These are phyloP conservation scores for Kluyveromyces siamensis DNA, from an alignment of 805 yeast species.

Conservation along the genomic window DNA sequence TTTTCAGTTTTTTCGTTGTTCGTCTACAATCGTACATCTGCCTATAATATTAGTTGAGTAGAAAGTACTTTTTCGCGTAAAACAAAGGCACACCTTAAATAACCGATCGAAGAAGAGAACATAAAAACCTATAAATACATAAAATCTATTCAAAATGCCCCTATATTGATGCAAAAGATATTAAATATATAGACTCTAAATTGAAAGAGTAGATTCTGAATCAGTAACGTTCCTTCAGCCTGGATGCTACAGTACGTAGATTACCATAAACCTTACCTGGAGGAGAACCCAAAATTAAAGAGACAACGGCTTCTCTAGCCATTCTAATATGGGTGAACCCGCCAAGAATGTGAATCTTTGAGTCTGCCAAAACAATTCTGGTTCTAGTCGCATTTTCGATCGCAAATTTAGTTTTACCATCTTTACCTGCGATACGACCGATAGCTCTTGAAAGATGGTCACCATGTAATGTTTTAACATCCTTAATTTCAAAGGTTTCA, in stretches of 20 bases:
- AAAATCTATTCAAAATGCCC: not conserved
- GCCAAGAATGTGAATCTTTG: conserved; percentile 92
- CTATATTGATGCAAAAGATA: not conserved
- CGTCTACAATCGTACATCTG: not conserved
- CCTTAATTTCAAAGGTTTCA: conserved; percentile 94
- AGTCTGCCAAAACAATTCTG: conserved; percentile 93
- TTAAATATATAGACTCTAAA: not conserved
- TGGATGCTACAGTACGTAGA: conserved; percentile 90
- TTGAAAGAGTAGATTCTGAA: not conserved
- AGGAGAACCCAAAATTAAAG: conserved; percentile 92
- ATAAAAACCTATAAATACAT: not conserved
- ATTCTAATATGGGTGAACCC: conserved; percentile 95
- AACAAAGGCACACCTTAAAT: too few species aligned
- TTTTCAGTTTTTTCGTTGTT: too few species aligned
- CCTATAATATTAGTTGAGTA: too few species aligned
- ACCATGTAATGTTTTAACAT: conserved; percentile 89
- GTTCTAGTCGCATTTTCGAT: conserved; percentile 98
- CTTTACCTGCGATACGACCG: conserved; percentile 99
- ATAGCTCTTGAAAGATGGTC: conserved; percentile 98
- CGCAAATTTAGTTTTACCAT: conserved; percentile 97
- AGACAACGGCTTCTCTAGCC: conserved; percentile 97
- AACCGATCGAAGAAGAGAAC: not conserved
- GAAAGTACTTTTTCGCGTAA: not conserved
- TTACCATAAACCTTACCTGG: conserved; percentile 98
- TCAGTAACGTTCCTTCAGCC: conserved; percentile 91